Evolutionary conservation across 148 eudicot species (phyloP).

Genomic region (Rhododendron griersonianum): DNA sequence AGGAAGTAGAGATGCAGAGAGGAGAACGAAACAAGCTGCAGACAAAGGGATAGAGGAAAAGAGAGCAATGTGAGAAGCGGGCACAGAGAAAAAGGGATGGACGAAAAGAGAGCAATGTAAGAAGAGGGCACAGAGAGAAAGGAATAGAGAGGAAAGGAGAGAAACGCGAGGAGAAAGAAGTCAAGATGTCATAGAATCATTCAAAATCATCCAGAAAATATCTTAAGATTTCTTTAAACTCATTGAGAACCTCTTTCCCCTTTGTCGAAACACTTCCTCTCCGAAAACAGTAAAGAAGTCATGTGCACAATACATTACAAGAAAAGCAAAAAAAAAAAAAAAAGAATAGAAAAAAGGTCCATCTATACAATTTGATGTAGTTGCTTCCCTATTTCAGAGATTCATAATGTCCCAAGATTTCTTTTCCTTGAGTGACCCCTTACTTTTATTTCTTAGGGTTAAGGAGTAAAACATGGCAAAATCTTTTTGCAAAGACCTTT

Average conservation of each 20-base stretch:
- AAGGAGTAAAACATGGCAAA: background rate
- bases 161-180: background rate
- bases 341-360: background rate
- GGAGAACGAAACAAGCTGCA: background rate
- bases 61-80: background rate
- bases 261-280: background rate
- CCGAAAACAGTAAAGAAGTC: background rate
- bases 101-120: background rate
- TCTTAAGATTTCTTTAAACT: background rate
- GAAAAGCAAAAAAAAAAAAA: background rate
- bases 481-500: background rate
- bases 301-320: background rate
- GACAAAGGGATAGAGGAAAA: background rate
- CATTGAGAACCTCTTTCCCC: background rate
- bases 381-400: background rate
- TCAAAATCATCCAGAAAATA: background rate
- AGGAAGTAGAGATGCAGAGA: background rate
- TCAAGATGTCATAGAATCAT: background rate
- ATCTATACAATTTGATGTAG: background rate
- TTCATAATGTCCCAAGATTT: background rate
- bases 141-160: background rate
- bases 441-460: background rate
- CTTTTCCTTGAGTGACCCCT: background rate
- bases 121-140: no score
- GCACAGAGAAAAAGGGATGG: background rate